Base-by-base conservation (phyloP, 139 green algal genomes). In the Chlorella sp. region DNA sequence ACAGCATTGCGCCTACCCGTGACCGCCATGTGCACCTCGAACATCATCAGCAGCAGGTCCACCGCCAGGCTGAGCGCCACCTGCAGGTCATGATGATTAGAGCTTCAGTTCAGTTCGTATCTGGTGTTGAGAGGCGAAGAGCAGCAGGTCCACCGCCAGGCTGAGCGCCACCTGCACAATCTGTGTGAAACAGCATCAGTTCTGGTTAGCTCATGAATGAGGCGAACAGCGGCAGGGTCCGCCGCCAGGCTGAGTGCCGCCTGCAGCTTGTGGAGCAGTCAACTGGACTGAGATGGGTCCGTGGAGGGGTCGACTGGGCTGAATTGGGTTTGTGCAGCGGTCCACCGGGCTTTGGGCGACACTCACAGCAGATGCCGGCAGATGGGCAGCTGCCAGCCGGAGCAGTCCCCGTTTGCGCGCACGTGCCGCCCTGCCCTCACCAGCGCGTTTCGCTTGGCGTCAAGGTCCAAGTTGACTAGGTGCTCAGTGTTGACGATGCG, bases 211-310 rank as follows among this genome's bases (percentile, higher is more conserved):
- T n/a, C n/a, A n/a, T n/a, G n/a, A n/a, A n/a, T n/a, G n/a, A n/a
- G n/a, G n/a, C n/a, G n/a, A n/a, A n/a, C n/a, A 88, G 60, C 76
- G 85, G 13, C 76, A 88, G 80, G n/a, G 67, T 88, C 84, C 14
- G 85, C 73, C 3, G 73, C 69, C 65, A 88, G 48, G 22, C 65
- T 24, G 60, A 88, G 67, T n/a, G n/a, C n/a, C n/a, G n/a, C n/a
- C n/a, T n/a, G n/a, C n/a, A n/a, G n/a, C n/a, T n/a, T n/a, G n/a
- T n/a, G n/a, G n/a, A n/a, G n/a, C n/a, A n/a, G n/a, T n/a, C n/a
- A n/a, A n/a, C n/a, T n/a, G n/a, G n/a, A n/a, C n/a, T n/a, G n/a
- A n/a, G n/a, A n/a, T n/a, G n/a, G n/a, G n/a, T n/a, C n/a, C n/a
- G n/a, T n/a, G n/a, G n/a, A n/a, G n/a, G n/a, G n/a, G n/a, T n/a